phyloP scores from a whole-genome alignment of 2,329 filamentous ascomycete genomes.

The Alternaria rosae region DNA sequence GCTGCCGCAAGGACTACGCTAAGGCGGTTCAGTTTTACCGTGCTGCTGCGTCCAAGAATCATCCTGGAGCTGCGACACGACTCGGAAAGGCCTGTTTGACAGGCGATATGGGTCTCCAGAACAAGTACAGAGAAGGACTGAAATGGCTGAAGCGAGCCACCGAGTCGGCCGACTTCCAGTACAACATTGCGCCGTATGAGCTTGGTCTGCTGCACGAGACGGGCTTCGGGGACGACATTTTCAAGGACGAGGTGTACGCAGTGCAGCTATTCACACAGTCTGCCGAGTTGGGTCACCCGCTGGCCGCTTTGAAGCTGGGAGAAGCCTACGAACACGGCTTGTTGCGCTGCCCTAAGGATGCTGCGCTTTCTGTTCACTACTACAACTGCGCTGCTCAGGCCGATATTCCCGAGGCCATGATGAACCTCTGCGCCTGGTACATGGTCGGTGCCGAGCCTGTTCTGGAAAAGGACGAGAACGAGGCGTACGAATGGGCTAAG shows the following conservation, averaged over 20 bases:
- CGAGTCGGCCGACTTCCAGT: constrained; percentile 88
- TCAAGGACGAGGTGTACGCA: constrained; percentile 87
- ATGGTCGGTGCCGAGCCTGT: constrained; percentile 93
- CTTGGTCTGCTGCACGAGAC: constrained; percentile 87
- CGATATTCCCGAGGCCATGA: constrained; percentile 88
- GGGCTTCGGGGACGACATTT: constrained; percentile 93
- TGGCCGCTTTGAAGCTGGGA: constrained; percentile 88
- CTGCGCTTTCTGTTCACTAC: constrained; percentile 93
- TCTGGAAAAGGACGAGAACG: constrained; percentile 91
- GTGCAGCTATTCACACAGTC: constrained; percentile 94
- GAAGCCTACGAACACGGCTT: constrained; percentile 95
- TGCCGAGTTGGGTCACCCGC: constrained; percentile 86
- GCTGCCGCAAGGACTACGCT: constrained; percentile 84
- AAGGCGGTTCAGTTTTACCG: constrained; percentile 96
- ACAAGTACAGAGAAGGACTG: constrained; percentile 86
- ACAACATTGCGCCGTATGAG: constrained; percentile 92
- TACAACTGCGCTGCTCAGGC: constrained; percentile 91
- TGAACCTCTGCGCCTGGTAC: constrained; percentile 99
- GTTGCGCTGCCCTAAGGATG: constrained; percentile 86
- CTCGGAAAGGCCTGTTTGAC: constrained; percentile 89
- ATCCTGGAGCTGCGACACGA: constrained; percentile 92
- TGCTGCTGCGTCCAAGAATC: constrained; percentile 87
- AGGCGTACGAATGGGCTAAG: constrained; percentile 95
- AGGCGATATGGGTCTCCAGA: constrained; percentile 84
- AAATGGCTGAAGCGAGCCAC: constrained; percentile 96